Conservation (phyloP, 164 flowering plant species). For the Magnolia changhungtana region DNA sequence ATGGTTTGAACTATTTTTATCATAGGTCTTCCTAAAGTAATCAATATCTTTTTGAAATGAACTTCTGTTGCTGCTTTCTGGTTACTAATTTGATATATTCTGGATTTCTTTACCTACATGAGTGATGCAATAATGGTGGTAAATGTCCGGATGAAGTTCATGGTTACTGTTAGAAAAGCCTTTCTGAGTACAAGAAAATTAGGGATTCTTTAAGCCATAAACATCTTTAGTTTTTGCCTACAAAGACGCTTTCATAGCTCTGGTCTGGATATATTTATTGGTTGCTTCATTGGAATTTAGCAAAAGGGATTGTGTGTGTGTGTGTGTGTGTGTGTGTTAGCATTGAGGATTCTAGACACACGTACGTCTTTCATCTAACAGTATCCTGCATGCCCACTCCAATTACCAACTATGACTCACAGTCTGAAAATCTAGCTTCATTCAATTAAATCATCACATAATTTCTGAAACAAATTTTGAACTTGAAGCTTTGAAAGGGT, state of each 20-base stretch:
- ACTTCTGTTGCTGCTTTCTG: neutral
- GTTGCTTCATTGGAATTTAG: neutral
- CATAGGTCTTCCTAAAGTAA: neutral
- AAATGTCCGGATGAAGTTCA: neutral
- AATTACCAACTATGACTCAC: no score
- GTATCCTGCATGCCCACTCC: no score
- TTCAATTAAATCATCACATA: no score
- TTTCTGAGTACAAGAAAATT: neutral
- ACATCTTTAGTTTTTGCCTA: neutral
- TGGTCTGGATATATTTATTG: neutral
- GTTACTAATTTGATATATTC: neutral
- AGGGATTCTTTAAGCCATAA: neutral
- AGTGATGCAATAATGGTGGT: neutral
- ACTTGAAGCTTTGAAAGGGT: no score
- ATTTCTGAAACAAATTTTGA: no score
- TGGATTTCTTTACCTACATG: neutral
- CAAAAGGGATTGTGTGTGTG: neutral
- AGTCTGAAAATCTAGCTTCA: no score
- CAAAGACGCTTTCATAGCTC: neutral
- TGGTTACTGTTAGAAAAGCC: neutral
- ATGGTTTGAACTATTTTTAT: conserved; percentile 1
- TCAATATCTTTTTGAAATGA: neutral
- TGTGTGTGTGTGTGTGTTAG: no score
- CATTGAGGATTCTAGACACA: no score
- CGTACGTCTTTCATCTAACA: no score